These are phyloP conservation scores for Salix exigua DNA, from an alignment of 345 rosid species.

Conservation along the genomic window DNA sequence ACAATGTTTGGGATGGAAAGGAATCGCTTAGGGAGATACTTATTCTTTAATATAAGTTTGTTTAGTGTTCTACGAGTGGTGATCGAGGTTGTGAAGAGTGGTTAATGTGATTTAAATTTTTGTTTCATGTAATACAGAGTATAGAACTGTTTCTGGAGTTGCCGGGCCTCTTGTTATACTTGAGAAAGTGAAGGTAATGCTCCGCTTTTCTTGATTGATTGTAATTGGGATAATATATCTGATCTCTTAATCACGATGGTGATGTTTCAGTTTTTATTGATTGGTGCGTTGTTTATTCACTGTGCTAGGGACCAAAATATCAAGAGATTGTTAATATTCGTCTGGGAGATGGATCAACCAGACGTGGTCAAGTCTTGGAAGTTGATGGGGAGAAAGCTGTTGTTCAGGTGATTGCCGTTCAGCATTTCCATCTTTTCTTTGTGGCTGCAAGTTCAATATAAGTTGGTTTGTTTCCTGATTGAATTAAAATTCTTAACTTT, in stretches of 20 bases:
- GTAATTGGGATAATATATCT: background rate
- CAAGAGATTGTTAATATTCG: constrained; percentile 96
- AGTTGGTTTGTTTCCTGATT: background rate
- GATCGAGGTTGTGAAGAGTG: background rate
- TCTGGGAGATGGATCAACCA: constrained; percentile 81
- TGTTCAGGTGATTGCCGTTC: constrained; percentile 61
- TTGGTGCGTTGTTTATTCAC: background rate
- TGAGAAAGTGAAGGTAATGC: constrained; percentile 78
- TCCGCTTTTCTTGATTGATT: background rate
- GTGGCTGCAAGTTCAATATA: background rate
- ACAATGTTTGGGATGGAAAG: background rate
- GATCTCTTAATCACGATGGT: background rate
- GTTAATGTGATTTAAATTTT: background rate
- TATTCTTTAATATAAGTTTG: background rate
- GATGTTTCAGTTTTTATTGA: background rate
- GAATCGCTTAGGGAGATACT: background rate
- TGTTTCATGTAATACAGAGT: constrained; percentile 46
- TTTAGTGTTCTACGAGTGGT: background rate
- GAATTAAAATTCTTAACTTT: background rate
- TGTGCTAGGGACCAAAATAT: constrained; percentile 82
- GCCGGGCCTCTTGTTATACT: constrained; percentile 96
- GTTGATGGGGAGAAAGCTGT: constrained; percentile 99
- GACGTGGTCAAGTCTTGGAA: constrained; percentile 97
- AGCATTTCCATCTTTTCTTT: background rate
- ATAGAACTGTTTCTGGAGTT: constrained; percentile 94